Evolutionary conservation across 441 rosid species (phyloP).

Genomic region (Populus tomentosa): DNA sequence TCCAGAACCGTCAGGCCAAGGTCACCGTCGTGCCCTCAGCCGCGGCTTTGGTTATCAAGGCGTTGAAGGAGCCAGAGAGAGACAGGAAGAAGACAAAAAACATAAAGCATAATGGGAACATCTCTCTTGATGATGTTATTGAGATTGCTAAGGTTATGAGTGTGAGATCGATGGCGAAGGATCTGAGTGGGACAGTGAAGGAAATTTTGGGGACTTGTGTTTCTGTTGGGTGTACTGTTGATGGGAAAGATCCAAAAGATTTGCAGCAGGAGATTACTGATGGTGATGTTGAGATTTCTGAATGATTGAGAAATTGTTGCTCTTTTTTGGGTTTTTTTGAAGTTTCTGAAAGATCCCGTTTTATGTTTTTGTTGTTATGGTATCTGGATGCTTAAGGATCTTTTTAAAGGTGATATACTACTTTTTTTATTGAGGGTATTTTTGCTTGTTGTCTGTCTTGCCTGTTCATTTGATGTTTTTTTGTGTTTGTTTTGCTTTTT

Average conservation of each 20-base stretch:
- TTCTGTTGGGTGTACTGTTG: constrained; percentile 78
- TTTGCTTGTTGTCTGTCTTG: no score
- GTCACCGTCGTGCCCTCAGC: constrained; percentile 83
- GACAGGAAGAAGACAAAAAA: constrained; percentile 85
- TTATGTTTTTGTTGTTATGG: no score
- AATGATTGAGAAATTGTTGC: no score
- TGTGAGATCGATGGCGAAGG: constrained; percentile 77
- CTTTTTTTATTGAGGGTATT: no score
- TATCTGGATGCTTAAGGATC: no score
- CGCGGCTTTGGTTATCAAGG: constrained; percentile 75
- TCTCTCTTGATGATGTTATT: constrained; percentile 70
- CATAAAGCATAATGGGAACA: constrained; percentile 69
- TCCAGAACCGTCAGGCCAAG: constrained; percentile 85
- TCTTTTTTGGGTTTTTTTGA: no score
- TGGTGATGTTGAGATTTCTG: constrained; percentile 53
- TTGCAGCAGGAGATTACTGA: constrained; percentile 68
- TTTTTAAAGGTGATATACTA: no score
- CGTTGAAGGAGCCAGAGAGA: constrained; percentile 79
- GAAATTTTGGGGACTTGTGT: constrained; percentile 87
- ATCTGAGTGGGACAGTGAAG: constrained; percentile 65
- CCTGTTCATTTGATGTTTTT: no score
- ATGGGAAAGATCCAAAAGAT: constrained; percentile 74
- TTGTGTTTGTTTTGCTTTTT: no score
- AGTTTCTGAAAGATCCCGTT: no score
- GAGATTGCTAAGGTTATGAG: constrained; percentile 79